Conservation (phyloP, 768 basidiomycete species). For the Pleurotus tuber-regium region DNA sequence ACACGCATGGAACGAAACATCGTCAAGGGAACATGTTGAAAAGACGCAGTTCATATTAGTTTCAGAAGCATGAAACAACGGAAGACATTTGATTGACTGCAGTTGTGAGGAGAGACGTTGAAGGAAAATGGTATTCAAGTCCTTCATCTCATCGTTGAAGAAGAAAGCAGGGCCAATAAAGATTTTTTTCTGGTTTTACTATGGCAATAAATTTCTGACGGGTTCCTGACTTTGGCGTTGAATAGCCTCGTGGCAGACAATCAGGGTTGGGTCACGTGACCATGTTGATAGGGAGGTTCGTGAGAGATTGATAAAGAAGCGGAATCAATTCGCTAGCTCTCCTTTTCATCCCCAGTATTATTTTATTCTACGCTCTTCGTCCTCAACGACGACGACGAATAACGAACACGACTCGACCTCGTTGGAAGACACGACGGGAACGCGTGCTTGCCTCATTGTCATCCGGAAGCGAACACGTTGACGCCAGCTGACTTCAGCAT, state of each 20-base stretch:
- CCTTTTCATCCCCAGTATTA: slow-evolving; percentile 11
- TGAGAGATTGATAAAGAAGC: slow-evolving; percentile 33
- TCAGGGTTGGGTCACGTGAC: slow-evolving; percentile 34
- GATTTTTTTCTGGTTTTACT: background rate
- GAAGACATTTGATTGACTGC: background rate
- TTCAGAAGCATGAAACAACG: background rate
- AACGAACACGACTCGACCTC: background rate
- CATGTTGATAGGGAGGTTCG: slow-evolving; percentile 38
- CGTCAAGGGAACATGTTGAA: background rate
- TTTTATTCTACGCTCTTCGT: slow-evolving; percentile 4
- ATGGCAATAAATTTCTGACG: slow-evolving; percentile 7
- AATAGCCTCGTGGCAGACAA: slow-evolving; percentile 9
- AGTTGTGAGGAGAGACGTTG: background rate
- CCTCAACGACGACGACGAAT: slow-evolving; percentile 9
- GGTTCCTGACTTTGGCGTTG: slow-evolving; percentile 9
- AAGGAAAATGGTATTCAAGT: background rate
- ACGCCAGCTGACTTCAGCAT: slow-evolving; percentile 6
- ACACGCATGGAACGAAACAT: background rate
- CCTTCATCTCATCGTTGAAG: background rate
- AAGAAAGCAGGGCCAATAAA: background rate
- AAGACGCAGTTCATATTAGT: background rate
- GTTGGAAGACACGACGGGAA: background rate
- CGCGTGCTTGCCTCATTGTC: slow-evolving; percentile 2
- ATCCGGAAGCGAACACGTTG: slow-evolving; percentile 12
- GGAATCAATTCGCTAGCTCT: slow-evolving; percentile 27